Base-by-base conservation (phyloP, 176 grass and related monocot species). In the Chloris gayana region DNA sequence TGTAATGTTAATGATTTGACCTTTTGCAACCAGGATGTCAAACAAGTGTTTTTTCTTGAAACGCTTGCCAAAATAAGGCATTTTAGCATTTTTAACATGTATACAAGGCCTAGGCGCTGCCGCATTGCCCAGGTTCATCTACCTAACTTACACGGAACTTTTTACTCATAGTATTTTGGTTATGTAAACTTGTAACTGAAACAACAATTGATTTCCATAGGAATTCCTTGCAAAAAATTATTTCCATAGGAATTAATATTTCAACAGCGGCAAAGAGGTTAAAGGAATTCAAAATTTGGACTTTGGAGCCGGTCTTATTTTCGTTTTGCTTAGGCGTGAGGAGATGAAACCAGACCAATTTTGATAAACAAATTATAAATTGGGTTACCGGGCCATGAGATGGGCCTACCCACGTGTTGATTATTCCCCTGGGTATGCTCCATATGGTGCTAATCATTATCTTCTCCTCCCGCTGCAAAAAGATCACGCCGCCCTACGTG, bases 391-490 rank as follows among this genome's bases (percentile, higher is more conserved):
- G 72, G 54, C 73, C 54, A 41, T 15, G 54, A 19, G 33, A 74
- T 58, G 72, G 53, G 19, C 72, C 81, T 25, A 42, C 35, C 67
- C 47, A 44, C 72, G 47, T 84, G 80, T 58, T 21, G 1, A 69
- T 76, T 68, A 76, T 69, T 76, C 73, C 27, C 27, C 33, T 7
- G 22, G 34, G 39, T 4, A 64, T 38, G 17, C 80, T 65, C 71
- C 80, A 22, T 51, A 74, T 65, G 80, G 70, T 2, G 60, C 18
- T 25, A 74, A 77, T 84, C 46, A 67, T 86, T 65, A 73, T 79
- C 75, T 7, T 64, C 61, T 41, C 33, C 18, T 17, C 26, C 21
- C 59, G 35, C 41, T 13, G 44, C 79, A 3, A 78, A 56, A 73
- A 50, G 47, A 73, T 78, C 80, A 58, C 73, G 85, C 45, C 73